Evolutionary conservation across 83 land plant species (phyloP).

Genomic region (Thuja plicata): DNA sequence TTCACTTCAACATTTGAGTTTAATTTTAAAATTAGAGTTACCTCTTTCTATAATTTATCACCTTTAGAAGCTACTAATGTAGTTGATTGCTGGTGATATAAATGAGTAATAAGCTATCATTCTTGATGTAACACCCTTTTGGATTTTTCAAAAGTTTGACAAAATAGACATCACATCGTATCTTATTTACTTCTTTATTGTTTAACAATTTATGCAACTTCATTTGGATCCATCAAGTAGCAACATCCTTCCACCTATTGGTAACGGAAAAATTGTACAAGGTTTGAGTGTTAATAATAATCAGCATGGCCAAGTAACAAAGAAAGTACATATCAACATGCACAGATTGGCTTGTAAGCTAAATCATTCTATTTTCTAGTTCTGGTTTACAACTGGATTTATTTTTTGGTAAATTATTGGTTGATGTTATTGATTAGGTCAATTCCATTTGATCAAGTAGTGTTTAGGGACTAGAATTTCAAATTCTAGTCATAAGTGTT

Average conservation of each 20-base stretch:
- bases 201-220: slow-evolving; percentile 83
- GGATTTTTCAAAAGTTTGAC: too few relatives aligned
- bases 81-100: too few relatives aligned
- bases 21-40: too few relatives aligned
- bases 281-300: slow-evolving; percentile 69
- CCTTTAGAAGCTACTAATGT: too few relatives aligned
- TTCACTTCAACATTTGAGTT: too few relatives aligned
- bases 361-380: slow-evolving; percentile 2
- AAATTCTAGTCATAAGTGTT: background rate
- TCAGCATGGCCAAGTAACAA: slow-evolving; percentile 87
- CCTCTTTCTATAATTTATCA: too few relatives aligned
- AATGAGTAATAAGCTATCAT: too few relatives aligned
- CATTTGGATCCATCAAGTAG: slow-evolving; percentile 86
- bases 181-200: background rate
- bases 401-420: slow-evolving; percentile 2
- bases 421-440: background rate
- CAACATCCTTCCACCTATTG: slow-evolving; percentile 64
- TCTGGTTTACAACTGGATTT: background rate
- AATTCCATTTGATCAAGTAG: background rate
- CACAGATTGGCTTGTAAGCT: too few relatives aligned
- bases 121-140: too few relatives aligned
- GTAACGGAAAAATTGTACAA: slow-evolving; percentile 73
- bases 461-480: background rate
- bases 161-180: too few relatives aligned
- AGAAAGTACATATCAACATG: background rate